phyloP scores from a whole-genome alignment of 1,284 basidiomycete genomes.

The Agaricales sp. region DNA sequence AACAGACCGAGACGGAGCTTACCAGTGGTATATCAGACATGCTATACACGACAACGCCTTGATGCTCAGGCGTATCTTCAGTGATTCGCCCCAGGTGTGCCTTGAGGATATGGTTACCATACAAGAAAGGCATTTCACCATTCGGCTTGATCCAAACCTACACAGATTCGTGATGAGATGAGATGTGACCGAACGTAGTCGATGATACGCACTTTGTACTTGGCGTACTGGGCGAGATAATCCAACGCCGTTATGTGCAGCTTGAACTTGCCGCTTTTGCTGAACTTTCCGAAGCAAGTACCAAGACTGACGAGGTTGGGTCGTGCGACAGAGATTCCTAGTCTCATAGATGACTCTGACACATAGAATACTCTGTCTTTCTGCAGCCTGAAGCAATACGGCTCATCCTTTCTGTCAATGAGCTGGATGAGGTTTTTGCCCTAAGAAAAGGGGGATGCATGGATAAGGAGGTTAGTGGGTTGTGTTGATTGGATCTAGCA shows the following conservation, averaged over 20 bases:
- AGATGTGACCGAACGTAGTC: conserved; percentile 1
- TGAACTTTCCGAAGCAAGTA: conserved; percentile 97
- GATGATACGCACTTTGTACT: conserved; percentile 73
- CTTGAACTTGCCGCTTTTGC: conserved; percentile 96
- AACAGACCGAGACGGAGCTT: conserved; percentile 17
- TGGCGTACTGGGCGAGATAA: conserved; percentile 92
- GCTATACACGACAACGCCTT: conserved; percentile 93
- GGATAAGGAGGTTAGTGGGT: not conserved
- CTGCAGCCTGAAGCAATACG: conserved; percentile 86
- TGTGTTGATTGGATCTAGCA: not conserved
- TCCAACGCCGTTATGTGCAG: conserved; percentile 93
- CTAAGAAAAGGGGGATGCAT: conserved; percentile 26
- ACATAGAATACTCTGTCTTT: conserved; percentile 92
- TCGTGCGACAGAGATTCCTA: conserved; percentile 86
- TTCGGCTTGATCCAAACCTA: conserved; percentile 99
- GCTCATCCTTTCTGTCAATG: conserved; percentile 77
- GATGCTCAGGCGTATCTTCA: conserved; percentile 98
- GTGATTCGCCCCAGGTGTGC: conserved; percentile 98
- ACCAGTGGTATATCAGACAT: conserved; percentile 93
- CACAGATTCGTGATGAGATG: conserved; percentile 4
- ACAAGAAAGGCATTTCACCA: conserved; percentile 98
- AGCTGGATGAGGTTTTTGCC: conserved; percentile 88
- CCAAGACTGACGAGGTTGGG: conserved; percentile 91
- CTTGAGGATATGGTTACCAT: conserved; percentile 98
- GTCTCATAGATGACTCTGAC: conserved; percentile 86